Percentiles rank a stretch among this genome's conserved stretches.
phyloP scores from a whole-genome alignment of 352 stramenopile genomes.

The Hyphochytrium catenoides region DNA sequence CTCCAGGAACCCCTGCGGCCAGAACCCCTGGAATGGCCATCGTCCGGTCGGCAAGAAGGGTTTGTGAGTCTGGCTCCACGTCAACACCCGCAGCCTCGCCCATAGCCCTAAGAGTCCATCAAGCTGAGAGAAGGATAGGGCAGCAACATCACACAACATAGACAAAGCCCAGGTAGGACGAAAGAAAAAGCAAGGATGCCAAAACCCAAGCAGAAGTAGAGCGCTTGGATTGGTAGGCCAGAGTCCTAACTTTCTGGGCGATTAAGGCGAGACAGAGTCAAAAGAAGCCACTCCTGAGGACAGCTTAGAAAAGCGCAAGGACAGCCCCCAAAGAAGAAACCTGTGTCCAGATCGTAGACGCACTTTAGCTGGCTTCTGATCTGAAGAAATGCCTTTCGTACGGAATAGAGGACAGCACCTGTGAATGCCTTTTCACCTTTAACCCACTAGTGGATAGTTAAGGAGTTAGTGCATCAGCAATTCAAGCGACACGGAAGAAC shows the following conservation, averaged over 20 bases:
- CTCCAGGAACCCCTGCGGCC: constrained; percentile 72
- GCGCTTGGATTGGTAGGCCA: too few species aligned
- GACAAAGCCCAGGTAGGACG: too few species aligned
- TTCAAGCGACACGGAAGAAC: too few species aligned
- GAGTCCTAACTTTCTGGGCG: too few species aligned
- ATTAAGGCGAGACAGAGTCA: too few species aligned
- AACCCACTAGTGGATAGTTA: constrained; percentile 17
- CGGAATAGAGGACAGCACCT: constrained; percentile 18
- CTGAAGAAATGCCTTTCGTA: constrained; percentile 41
- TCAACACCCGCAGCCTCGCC: constrained; percentile 59
- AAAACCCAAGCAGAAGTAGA: too few species aligned
- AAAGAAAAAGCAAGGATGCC: too few species aligned
- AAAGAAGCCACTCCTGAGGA: too few species aligned
- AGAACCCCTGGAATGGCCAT: constrained; percentile 74
- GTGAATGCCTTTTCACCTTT: constrained; percentile 12
- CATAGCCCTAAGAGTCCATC: constrained; percentile 45
- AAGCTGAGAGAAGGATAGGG: too few species aligned
- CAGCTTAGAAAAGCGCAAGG: background rate
- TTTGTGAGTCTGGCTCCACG: constrained; percentile 78
- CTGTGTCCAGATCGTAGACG: too few species aligned
- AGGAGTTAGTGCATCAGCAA: background rate
- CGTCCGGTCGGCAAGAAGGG: constrained; percentile 71
- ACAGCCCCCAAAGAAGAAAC: background rate
- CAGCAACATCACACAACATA: too few species aligned
- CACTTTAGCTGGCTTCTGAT: constrained; percentile 54